Evolutionary conservation across 2,329 filamentous ascomycete species (phyloP).

Genomic region (Pseudogymnoascus sp.): DNA sequence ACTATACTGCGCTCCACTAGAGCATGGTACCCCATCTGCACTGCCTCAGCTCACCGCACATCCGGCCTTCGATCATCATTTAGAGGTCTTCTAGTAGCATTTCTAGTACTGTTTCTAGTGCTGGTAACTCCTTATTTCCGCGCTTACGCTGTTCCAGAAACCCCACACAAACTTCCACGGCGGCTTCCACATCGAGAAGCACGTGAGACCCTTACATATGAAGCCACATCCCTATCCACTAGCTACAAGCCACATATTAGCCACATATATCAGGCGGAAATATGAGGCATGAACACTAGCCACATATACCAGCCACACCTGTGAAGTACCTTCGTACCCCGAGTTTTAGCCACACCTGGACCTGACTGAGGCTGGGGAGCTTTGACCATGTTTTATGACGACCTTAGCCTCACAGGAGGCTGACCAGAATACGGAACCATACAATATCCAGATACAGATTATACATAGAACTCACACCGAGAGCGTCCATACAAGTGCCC

Average conservation of each 20-base stretch:
- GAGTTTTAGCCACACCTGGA: constrained; percentile 1
- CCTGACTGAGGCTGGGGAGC: constrained; percentile 1
- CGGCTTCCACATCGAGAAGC: neutral
- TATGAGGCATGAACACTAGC: too few species aligned
- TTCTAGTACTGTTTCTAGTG: neutral
- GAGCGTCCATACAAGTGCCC: neutral
- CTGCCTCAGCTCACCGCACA: neutral
- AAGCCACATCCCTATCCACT: neutral
- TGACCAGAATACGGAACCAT: neutral
- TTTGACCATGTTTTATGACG: neutral
- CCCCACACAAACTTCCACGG: neutral
- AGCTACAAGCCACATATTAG: neutral
- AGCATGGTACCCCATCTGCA: neutral
- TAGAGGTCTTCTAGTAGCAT: neutral
- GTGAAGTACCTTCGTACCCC: neutral
- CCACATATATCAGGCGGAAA: neutral
- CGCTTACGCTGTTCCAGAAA: neutral
- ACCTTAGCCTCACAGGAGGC: neutral
- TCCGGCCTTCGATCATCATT: neutral
- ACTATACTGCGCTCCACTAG: neutral
- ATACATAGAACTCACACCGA: neutral
- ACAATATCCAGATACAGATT: neutral
- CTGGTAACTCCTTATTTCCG: neutral
- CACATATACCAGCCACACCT: neutral
- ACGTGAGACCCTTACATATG: neutral